phyloP scores from a whole-genome alignment of 768 basidiomycete genomes.

The Mycena crocata region DNA sequence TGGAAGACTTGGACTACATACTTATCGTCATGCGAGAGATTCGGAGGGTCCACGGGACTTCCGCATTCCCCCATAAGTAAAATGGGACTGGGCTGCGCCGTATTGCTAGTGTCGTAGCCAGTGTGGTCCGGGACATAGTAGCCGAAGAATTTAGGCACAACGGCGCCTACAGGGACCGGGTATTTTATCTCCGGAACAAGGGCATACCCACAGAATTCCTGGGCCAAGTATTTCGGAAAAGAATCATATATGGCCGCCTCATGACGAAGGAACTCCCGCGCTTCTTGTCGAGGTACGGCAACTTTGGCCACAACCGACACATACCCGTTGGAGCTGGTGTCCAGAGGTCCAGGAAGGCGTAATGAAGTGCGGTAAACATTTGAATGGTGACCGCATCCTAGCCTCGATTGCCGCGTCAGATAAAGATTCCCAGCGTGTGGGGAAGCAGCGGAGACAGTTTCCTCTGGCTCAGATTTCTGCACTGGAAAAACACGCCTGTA shows the following conservation, averaged over 20 bases:
- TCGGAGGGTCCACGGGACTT: conserved; percentile 39
- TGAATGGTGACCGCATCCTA: conserved; percentile 39
- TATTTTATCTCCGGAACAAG: conserved; percentile 40
- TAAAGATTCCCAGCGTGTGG: conserved; percentile 28
- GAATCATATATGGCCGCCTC: conserved; percentile 49
- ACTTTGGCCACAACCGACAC: conserved; percentile 51
- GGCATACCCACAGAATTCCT: conserved; percentile 51
- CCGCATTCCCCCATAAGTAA: conserved; percentile 64
- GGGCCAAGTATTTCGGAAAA: conserved; percentile 46
- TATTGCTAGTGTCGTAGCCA: conserved; percentile 6
- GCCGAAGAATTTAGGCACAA: conserved; percentile 65
- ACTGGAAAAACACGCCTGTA: conserved; percentile 22
- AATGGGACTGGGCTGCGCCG: conserved; percentile 49
- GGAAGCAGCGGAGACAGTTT: neutral
- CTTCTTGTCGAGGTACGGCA: conserved; percentile 40
- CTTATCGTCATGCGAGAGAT: conserved; percentile 38
- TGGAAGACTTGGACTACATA: neutral
- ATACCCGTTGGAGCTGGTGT: conserved; percentile 32
- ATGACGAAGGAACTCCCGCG: conserved; percentile 39
- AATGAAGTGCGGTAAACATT: conserved; percentile 54
- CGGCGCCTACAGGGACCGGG: conserved; percentile 51
- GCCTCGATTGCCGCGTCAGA: conserved; percentile 31
- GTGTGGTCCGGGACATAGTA: conserved; percentile 48
- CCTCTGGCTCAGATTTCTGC: neutral
- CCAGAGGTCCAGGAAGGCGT: conserved; percentile 47